phyloP scores from a whole-genome alignment of 208 protist genomes.

The Lotmaria passim region DNA sequence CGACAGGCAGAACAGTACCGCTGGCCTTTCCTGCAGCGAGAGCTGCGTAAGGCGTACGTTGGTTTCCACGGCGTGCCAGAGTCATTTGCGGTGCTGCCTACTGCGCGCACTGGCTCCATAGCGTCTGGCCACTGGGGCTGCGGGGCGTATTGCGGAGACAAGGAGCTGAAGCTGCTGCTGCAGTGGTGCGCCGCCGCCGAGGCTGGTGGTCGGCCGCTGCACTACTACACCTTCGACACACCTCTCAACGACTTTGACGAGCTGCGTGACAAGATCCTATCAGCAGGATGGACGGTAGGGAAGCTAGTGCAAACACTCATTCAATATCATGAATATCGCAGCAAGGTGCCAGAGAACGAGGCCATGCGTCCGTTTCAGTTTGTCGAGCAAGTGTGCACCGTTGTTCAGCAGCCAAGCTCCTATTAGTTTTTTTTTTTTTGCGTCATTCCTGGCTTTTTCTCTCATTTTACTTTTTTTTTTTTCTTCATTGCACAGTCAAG shows the following conservation, averaged over 20 bases:
- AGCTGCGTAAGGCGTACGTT: constrained; percentile 88
- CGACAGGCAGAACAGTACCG: constrained; percentile 53
- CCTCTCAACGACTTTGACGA: constrained; percentile 23
- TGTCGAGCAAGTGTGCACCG: constrained; percentile 2
- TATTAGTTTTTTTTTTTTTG: neutral
- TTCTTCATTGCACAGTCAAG: neutral
- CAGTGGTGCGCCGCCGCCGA: constrained; percentile 85
- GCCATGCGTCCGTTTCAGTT: constrained; percentile 16
- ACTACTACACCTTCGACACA: constrained; percentile 61
- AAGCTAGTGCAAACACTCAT: constrained; percentile 38
- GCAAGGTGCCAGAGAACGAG: constrained; percentile 6
- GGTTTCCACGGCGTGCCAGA: constrained; percentile 51
- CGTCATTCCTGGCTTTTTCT: neutral
- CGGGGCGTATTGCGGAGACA: constrained; percentile 88
- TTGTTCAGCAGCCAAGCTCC: no score
- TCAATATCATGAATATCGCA: constrained; percentile 18
- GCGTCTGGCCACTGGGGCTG: constrained; percentile 93
- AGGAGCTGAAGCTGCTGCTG: constrained; percentile 83
- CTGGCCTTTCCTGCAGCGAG: constrained; percentile 45
- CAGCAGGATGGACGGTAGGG: constrained; percentile 53
- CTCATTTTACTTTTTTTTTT: neutral
- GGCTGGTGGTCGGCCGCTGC: constrained; percentile 39
- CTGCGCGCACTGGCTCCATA: constrained; percentile 40
- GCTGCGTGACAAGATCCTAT: constrained; percentile 35
- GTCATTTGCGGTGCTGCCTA: constrained; percentile 17